These are phyloP conservation scores for Ceratobasidium sp. DNA, from an alignment of 1,284 basidiomycete species.

Conservation along the genomic window DNA sequence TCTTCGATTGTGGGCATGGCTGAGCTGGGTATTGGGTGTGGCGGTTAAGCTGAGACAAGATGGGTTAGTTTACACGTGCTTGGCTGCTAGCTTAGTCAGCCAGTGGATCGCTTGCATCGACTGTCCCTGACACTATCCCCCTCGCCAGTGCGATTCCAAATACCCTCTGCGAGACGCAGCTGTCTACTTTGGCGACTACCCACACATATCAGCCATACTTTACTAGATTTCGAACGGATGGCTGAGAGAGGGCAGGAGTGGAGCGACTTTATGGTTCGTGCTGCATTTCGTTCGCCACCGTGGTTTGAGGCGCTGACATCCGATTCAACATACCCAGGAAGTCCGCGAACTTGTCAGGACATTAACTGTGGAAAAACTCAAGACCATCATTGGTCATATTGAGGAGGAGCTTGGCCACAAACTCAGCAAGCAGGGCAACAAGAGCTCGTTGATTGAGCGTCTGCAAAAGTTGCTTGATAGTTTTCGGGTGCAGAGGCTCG, in stretches of 20 bases:
- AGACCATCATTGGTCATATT: slow-evolving; percentile 76
- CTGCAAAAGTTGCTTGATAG: slow-evolving; percentile 38
- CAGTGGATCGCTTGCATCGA: slow-evolving; percentile 7
- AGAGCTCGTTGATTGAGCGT: slow-evolving; percentile 83
- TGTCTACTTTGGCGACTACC: not conserved
- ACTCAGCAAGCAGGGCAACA: slow-evolving; percentile 82
- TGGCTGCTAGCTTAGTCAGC: slow-evolving; percentile 17
- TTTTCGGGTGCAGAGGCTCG: slow-evolving; percentile 6
- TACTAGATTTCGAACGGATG: slow-evolving; percentile 7
- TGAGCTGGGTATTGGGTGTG: slow-evolving; percentile 31
- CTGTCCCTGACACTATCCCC: slow-evolving; percentile 22
- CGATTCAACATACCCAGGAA: slow-evolving; percentile 56
- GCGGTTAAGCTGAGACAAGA: slow-evolving; percentile 8
- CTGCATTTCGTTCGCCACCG: slow-evolving; percentile 29
- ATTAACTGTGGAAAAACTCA: slow-evolving; percentile 82
- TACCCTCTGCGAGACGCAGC: not conserved
- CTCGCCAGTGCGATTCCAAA: slow-evolving; percentile 6
- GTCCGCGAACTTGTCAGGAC: slow-evolving; percentile 63
- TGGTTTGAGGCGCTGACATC: not conserved
- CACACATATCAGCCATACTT: not conserved
- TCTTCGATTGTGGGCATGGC: slow-evolving; percentile 44
- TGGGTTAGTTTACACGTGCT: slow-evolving; percentile 8
- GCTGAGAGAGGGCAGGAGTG: slow-evolving; percentile 50
- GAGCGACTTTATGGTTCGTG: slow-evolving; percentile 57
- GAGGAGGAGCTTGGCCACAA: slow-evolving; percentile 78